Conservation (phyloP, 2,329 filamentous ascomycete genomes). For the Coniochaeta pulveracea region DNA sequence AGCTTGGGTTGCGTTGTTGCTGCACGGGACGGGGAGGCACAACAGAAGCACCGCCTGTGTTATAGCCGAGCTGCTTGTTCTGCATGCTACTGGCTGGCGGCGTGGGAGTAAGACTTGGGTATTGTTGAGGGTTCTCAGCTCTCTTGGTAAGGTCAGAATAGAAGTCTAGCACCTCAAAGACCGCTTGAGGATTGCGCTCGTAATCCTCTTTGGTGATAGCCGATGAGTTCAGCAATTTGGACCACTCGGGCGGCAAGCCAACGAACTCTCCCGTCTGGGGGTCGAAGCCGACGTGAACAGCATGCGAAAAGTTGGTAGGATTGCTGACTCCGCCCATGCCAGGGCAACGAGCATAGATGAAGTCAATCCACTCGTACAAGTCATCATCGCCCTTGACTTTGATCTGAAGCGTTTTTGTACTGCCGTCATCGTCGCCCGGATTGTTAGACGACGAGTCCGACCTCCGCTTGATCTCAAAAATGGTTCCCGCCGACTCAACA, state of each 20-base stretch:
- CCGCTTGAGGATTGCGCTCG: slow-evolving; percentile 86
- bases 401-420: slow-evolving; percentile 76
- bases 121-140: slow-evolving; percentile 58
- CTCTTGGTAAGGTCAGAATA: slow-evolving; percentile 76
- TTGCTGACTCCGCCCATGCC: slow-evolving; percentile 98
- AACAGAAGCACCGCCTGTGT: slow-evolving; percentile 43
- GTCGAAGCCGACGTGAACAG: slow-evolving; percentile 95
- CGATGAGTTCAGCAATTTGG: slow-evolving; percentile 87
- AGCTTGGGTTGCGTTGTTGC: slow-evolving; percentile 29
- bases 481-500: slow-evolving; percentile 82
- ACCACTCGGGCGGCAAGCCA: slow-evolving; percentile 91
- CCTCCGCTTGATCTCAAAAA: slow-evolving; percentile 83
- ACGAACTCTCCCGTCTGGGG: slow-evolving; percentile 91
- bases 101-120: slow-evolving; percentile 56
- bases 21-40: slow-evolving; percentile 56
- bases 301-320: slow-evolving; percentile 94
- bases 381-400: slow-evolving; percentile 94
- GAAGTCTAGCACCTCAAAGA: slow-evolving; percentile 72
- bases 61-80: slow-evolving; percentile 54
- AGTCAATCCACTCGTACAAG: slow-evolving; percentile 97
- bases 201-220: slow-evolving; percentile 98
- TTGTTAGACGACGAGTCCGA: slow-evolving; percentile 58
- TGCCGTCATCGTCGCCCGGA: slow-evolving; percentile 67
- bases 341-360: slow-evolving; percentile 91
- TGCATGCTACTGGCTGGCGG: slow-evolving; percentile 44